Evolutionary conservation across 108 stramenopile genomes (phyloP), one percentile per base, ranked within the genome.

Genomic region (Schizochytrium sp.): DNA sequence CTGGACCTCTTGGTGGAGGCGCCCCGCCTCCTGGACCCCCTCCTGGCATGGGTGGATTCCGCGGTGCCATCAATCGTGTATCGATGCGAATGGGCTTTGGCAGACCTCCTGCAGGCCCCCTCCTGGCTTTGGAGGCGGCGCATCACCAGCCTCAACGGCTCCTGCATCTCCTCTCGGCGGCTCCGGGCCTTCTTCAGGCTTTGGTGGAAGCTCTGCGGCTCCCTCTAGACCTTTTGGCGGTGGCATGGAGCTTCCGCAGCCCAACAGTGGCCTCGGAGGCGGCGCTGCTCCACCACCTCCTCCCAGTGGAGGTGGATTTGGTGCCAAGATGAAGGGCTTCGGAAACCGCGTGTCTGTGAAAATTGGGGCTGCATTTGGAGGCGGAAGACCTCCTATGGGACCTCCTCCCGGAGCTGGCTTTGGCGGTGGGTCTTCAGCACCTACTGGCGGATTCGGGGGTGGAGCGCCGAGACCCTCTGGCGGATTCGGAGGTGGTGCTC

Each of bases 121-220:
- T 5, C 73, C 73, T 4, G 50, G 73, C 73, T 76, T 76, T 46
- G 73, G 73, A 46, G 73, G 73, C 46, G 73, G 73, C 61, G 10
- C 57, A 10, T 17, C 17, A 10, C 0, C 17, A 10, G 13, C 17
- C 57, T 58, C 17, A 17, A 17, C 41, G 72, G 72, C 72, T n/a
- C 38, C 41, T 17, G 13, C 57, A 15, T 17, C 57, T 58, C 57
- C 57, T 58, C 57, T 58, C 17, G 57, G 57, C 41, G 72, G 72
- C 72, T n/a, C 38, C 41, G 41, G 72, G 19, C n/a, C 59, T 60
- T 17, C 19, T 60, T 60, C n/a, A 19, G 59, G 59, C 59, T 17
- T 17, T 60, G 59, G 59, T 60, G 59, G 59, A 19, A 60, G 59
- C 59, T 60, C 59, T 60, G 59, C 19, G 17, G 59, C 59, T n/a